Evolutionary conservation across 345 rosid species (phyloP).

Genomic region (Turritis glabra): DNA sequence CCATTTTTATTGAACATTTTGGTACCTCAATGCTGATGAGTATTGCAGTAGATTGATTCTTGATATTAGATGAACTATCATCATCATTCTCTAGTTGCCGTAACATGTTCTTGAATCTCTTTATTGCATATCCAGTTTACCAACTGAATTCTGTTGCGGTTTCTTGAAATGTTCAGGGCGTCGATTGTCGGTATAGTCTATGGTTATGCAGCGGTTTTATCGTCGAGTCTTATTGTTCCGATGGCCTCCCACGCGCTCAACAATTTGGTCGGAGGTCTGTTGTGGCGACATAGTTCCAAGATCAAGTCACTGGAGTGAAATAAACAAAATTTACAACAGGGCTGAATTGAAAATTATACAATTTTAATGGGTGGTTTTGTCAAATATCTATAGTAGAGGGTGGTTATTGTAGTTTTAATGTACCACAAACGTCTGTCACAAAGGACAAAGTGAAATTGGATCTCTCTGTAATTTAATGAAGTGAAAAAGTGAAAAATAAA

Average conservation of each 20-base stretch:
- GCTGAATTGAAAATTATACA: neutral
- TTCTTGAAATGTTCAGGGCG: conserved; percentile 57
- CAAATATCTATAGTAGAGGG: neutral
- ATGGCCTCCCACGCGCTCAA: neutral
- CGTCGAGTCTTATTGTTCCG: conserved; percentile 57
- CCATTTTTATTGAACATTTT: neutral
- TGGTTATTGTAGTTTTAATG: neutral
- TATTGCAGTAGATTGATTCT: neutral
- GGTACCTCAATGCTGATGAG: conserved; percentile 1
- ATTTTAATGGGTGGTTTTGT: neutral
- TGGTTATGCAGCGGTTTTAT: conserved; percentile 62
- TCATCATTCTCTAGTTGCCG: neutral
- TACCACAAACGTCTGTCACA: neutral
- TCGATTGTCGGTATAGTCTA: conserved; percentile 74
- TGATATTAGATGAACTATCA: neutral
- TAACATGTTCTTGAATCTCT: neutral
- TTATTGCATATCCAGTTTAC: neutral
- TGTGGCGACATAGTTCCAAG: conserved; percentile 34
- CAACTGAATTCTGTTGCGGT: neutral
- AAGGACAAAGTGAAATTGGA: conserved; percentile 17
- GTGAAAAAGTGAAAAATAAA: conserved; percentile 1
- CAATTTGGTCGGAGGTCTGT: neutral
- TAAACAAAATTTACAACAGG: neutral
- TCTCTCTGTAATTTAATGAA: neutral
- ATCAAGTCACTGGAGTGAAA: conserved; percentile 29